These are phyloP conservation scores for Colletotrichum viniferum DNA, from an alignment of 2,329 filamentous ascomycete species.

Conservation along the genomic window DNA sequence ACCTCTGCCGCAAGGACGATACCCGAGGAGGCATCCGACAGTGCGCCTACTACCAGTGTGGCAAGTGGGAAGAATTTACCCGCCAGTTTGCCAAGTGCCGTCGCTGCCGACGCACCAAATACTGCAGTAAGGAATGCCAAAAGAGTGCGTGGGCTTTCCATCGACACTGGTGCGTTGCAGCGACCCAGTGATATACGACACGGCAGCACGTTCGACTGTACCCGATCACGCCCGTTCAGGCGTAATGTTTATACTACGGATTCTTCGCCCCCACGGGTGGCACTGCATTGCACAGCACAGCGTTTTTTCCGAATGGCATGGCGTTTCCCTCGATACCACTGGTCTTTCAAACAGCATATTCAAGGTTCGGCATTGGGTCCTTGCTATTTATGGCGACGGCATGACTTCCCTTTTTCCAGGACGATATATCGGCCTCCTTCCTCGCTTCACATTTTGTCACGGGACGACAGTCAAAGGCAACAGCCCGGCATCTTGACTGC, in stretches of 20 bases:
- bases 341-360: slow-evolving; percentile 27
- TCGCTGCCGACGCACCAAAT: slow-evolving; percentile 94
- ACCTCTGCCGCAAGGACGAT: slow-evolving; percentile 97
- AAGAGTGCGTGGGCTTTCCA: slow-evolving; percentile 99
- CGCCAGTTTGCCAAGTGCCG: slow-evolving; percentile 98
- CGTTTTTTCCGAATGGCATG: slow-evolving; percentile 41
- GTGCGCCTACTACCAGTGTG: slow-evolving; percentile 97
- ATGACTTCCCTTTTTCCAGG: background rate
- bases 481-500: background rate
- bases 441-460: background rate
- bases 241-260: slow-evolving; percentile 21
- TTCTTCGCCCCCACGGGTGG: slow-evolving; percentile 27
- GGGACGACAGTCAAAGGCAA: background rate
- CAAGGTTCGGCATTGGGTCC: slow-evolving; percentile 19
- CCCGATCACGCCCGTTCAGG: background rate
- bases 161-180: slow-evolving; percentile 93
- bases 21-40: slow-evolving; percentile 92
- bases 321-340: slow-evolving; percentile 51
- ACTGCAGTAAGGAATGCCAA: slow-evolving; percentile 99
- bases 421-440: slow-evolving; percentile 1
- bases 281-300: slow-evolving; percentile 46
- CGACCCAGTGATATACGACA: slow-evolving; percentile 51
- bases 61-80: slow-evolving; percentile 97
- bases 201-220: slow-evolving; percentile 21
- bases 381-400: slow-evolving; percentile 17